Evolutionary conservation across 768 basidiomycete species (phyloP), one percentile per base, ranked within the genome.

Genomic region (Naganishia vaughanmartiniae): DNA sequence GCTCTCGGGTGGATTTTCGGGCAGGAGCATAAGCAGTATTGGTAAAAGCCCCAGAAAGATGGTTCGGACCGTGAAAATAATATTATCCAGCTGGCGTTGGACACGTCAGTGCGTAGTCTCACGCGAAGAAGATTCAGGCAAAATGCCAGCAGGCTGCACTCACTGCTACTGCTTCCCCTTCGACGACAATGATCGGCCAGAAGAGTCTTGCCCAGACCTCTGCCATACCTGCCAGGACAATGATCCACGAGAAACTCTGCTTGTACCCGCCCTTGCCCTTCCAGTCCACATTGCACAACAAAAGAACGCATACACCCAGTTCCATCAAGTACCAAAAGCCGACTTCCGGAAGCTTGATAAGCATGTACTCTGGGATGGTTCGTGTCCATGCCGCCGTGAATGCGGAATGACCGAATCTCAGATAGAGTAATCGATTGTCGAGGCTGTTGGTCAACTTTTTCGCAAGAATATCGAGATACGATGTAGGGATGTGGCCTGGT

Each of bases 341-440:
- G 39, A 63, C 60, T 45, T 63, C 60, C 12, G 60, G 39, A 28
- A 63, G 60, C 33, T 63, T 68, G 54, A 56, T 31, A 21, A 68
- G 53, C 67, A 68, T 54, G 19, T 45, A 56, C 31, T 68, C 67
- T 11, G 30, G 53, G 5, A 39, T 28, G 1, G 53, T 31, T n/a
- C 54, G 30, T 14, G 67, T 31, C 67, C 67, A 68, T n/a, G 53
- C 54, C 2, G 67, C 53, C 2, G 67, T 54, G 4, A 77, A 26
- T 7, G 74, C 34, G 0, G 48, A 34, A 72, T 79, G 78, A 7
- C 77, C 78, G 67, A 72, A 78, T 66, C 75, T 72, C 19, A 71
- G 51, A 66, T 79, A 79, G 15, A 75, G 58, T 14, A 73, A 45
- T 28, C 78, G 71, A 39, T 71, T 75, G 36, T 77, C 76, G 36